Evolutionary conservation across 2,329 filamentous ascomycete species (phyloP).

Genomic region (Intubia oerlemansii): DNA sequence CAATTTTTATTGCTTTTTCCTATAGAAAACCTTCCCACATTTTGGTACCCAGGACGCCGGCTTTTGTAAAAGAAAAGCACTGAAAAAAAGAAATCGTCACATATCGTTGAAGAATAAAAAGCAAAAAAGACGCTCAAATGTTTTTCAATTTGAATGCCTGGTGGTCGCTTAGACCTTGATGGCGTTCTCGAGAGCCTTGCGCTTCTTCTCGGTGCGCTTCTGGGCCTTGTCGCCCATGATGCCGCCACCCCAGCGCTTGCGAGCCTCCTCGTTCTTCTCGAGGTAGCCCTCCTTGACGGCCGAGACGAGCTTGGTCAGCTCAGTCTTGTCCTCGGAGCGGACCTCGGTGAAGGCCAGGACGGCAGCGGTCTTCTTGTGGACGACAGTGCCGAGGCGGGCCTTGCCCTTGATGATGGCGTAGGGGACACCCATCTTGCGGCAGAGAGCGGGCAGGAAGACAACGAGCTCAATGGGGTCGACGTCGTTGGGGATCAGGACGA

Average conservation of each 20-base stretch:
- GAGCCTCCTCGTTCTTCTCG: conserved; percentile 81
- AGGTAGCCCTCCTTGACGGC: conserved; percentile 96
- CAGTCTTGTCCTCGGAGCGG: conserved; percentile 92
- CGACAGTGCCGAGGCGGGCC: conserved; percentile 93
- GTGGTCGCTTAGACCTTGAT: conserved; percentile 75
- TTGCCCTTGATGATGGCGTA: conserved; percentile 99
- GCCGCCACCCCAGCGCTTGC: conserved; percentile 96
- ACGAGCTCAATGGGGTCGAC: conserved; percentile 99
- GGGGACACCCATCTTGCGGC: conserved; percentile 99
- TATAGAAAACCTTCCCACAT: conserved; percentile 1
- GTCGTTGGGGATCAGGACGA: conserved; percentile 97
- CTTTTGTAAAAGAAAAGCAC: background rate
- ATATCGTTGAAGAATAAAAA: conserved; percentile 1
- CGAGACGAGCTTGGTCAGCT: conserved; percentile 90
- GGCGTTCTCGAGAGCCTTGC: conserved; percentile 80
- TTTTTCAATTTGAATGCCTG: background rate
- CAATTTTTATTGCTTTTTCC: conserved; percentile 5
- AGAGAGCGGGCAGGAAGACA: conserved; percentile 95
- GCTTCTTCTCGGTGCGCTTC: conserved; percentile 59
- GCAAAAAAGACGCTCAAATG: background rate
- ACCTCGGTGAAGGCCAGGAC: conserved; percentile 93
- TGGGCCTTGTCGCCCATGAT: conserved; percentile 96
- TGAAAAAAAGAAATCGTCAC: conserved; percentile 2
- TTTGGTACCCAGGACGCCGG: conserved; percentile 6
- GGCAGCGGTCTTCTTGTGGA: conserved; percentile 99